phyloP scores from a whole-genome alignment of 1,284 basidiomycete genomes.

The Gomphus bonarii region DNA sequence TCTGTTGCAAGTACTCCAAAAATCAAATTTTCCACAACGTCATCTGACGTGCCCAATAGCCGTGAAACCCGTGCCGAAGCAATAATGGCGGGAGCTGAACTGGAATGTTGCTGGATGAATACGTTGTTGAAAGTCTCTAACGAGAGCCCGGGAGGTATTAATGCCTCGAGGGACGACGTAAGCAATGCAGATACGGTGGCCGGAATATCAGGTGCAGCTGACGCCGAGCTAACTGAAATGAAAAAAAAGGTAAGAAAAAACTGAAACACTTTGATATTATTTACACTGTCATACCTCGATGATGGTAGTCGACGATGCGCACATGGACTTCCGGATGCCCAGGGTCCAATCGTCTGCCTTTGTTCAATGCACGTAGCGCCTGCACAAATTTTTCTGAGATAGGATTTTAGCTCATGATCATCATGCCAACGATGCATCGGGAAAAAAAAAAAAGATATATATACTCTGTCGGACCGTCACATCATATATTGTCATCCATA shows the following conservation, averaged over 20 bases:
- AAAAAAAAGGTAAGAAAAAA: constrained; percentile 1
- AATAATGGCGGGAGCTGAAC: constrained; percentile 42
- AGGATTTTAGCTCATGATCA: neutral
- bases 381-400: constrained; percentile 68
- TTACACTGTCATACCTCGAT: constrained; percentile 32
- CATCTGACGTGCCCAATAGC: constrained; percentile 34
- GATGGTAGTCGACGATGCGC: constrained; percentile 57
- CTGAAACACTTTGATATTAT: neutral
- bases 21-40: constrained; percentile 50
- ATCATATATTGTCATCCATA: constrained; percentile 74
- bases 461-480: constrained; percentile 70
- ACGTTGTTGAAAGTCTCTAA: constrained; percentile 63
- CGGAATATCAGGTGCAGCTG: constrained; percentile 27
- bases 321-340: constrained; percentile 62
- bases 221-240: constrained; percentile 3
- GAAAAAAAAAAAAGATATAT: too few relatives aligned
- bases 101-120: constrained; percentile 56
- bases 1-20: constrained; percentile 41
- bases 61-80: constrained; percentile 47
- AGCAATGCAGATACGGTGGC: constrained; percentile 26
- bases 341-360: constrained; percentile 45
- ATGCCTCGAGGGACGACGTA: constrained; percentile 28
- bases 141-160: constrained; percentile 50
- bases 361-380: constrained; percentile 61
- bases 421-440: neutral